Evolutionary conservation across 164 flowering plant species (phyloP).

Genomic region (Brasenia schreberi): DNA sequence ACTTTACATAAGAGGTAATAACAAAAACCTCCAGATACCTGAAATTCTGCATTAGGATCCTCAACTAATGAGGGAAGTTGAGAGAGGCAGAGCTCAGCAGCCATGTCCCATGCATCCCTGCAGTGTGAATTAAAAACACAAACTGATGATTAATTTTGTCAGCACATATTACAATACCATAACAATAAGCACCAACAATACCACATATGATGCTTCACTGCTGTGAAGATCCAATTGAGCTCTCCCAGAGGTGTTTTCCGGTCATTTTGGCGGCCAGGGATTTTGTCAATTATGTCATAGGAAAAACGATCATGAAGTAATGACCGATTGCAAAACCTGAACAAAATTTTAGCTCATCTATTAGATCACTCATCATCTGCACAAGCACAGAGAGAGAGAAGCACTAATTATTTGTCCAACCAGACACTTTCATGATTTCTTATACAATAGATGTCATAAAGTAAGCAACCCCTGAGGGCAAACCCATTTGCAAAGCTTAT

Average conservation of each 20-base stretch:
- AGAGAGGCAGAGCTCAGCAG: slow-evolving; percentile 94
- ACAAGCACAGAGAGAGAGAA: not conserved
- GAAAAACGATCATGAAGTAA: slow-evolving; percentile 66
- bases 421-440: not conserved
- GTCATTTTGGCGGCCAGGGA: slow-evolving; percentile 96
- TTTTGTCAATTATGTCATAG: slow-evolving; percentile 66
- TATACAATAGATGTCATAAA: too few species aligned
- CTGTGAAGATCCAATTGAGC: slow-evolving; percentile 98
- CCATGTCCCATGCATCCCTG: slow-evolving; percentile 99
- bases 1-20: too few species aligned
- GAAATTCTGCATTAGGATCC: slow-evolving; percentile 61
- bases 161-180: too few species aligned
- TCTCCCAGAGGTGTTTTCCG: slow-evolving; percentile 93
- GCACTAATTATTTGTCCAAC: not conserved
- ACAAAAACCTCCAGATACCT: too few species aligned
- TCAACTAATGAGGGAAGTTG: slow-evolving; percentile 60
- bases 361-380: not conserved
- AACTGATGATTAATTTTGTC: too few species aligned
- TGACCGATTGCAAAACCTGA: slow-evolving; percentile 84
- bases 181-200: too few species aligned
- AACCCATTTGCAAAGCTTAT: too few species aligned
- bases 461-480: too few species aligned
- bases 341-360: not conserved
- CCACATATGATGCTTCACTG: slow-evolving; percentile 99
- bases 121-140: not conserved